Conservation (phyloP, 805 yeast genomes). For the Zygotorulaspora chibaensis region DNA sequence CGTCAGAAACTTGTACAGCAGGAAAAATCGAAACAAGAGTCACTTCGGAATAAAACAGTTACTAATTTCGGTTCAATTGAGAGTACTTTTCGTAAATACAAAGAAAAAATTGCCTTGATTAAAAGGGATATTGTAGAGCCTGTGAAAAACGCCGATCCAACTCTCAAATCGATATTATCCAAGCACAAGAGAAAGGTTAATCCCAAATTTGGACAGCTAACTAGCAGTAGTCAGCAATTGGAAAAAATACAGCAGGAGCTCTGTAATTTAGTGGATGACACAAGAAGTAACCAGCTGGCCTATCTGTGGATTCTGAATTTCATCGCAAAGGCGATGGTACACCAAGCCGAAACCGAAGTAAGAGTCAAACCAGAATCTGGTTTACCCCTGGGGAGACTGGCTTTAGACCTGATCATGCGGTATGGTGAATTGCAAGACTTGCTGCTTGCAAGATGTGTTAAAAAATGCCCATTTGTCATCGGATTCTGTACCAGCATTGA, state of each 20-base stretch:
- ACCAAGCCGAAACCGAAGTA: constrained; percentile 92
- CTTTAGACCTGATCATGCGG: constrained; percentile 48
- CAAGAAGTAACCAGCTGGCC: constrained; percentile 48
- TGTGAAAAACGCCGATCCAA: constrained; percentile 46
- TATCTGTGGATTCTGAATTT: constrained; percentile 75
- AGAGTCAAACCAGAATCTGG: constrained; percentile 74
- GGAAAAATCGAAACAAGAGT: constrained; percentile 16
- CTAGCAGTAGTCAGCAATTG: constrained; percentile 64
- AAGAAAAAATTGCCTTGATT: constrained; percentile 50
- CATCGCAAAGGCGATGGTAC: constrained; percentile 77
- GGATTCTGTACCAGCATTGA: constrained; percentile 75
- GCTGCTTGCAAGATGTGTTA: constrained; percentile 72
- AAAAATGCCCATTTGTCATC: constrained; percentile 83
- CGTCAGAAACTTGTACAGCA: constrained; percentile 13
- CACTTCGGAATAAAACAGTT: constrained; percentile 19
- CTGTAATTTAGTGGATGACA: constrained; percentile 43
- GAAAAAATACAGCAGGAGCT: constrained; percentile 49
- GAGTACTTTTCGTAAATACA: constrained; percentile 44
- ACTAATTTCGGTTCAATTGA: constrained; percentile 39
- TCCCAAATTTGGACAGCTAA: constrained; percentile 88
- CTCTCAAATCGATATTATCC: constrained; percentile 49
- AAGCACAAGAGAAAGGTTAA: constrained; percentile 72
- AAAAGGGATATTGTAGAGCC: constrained; percentile 56
- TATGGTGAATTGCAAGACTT: constrained; percentile 42
- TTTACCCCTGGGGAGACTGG: constrained; percentile 67